phyloP scores from a whole-genome alignment of 306 rosid genomes.

The Rosa rugosa region DNA sequence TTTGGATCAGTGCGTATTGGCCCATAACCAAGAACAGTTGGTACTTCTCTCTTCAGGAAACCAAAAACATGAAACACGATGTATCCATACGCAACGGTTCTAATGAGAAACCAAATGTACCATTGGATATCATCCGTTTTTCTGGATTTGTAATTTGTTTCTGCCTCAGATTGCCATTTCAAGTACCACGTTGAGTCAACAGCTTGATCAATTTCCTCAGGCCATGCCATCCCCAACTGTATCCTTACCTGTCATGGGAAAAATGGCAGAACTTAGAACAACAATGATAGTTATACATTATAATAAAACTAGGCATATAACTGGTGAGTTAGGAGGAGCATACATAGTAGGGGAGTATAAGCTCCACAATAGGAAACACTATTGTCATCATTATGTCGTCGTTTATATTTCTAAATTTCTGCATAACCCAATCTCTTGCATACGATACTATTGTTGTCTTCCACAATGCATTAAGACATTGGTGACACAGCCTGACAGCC shows the following conservation, averaged over 20 bases:
- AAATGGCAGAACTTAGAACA: slow-evolving; percentile 16
- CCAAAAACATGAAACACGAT: slow-evolving; percentile 53
- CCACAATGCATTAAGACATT: slow-evolving; percentile 59
- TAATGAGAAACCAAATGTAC: slow-evolving; percentile 58
- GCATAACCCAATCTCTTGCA: slow-evolving; percentile 50
- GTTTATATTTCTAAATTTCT: slow-evolving; percentile 41
- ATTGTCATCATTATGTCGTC: slow-evolving; percentile 75
- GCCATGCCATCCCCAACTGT: slow-evolving; percentile 89
- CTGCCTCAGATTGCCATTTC: slow-evolving; percentile 91
- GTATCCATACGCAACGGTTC: slow-evolving; percentile 57
- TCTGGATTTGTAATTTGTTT: slow-evolving; percentile 50
- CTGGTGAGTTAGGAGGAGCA: slow-evolving; percentile 24
- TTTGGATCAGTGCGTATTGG: slow-evolving; percentile 77
- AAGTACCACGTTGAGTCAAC: slow-evolving; percentile 78
- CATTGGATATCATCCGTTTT: slow-evolving; percentile 45
- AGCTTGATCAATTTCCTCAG: slow-evolving; percentile 74
- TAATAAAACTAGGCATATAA: slow-evolving; percentile 19
- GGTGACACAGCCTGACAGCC: slow-evolving; percentile 49
- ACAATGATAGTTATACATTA: background rate
- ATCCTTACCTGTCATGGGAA: slow-evolving; percentile 59
- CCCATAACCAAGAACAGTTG: slow-evolving; percentile 67
- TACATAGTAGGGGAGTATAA: slow-evolving; percentile 78
- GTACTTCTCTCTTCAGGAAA: slow-evolving; percentile 52
- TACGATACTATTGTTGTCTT: slow-evolving; percentile 38
- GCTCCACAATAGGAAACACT: slow-evolving; percentile 69